Base-by-base conservation (phyloP, 495 filamentous ascomycete genomes). In the Rostrohypoxylon terebratum region DNA sequence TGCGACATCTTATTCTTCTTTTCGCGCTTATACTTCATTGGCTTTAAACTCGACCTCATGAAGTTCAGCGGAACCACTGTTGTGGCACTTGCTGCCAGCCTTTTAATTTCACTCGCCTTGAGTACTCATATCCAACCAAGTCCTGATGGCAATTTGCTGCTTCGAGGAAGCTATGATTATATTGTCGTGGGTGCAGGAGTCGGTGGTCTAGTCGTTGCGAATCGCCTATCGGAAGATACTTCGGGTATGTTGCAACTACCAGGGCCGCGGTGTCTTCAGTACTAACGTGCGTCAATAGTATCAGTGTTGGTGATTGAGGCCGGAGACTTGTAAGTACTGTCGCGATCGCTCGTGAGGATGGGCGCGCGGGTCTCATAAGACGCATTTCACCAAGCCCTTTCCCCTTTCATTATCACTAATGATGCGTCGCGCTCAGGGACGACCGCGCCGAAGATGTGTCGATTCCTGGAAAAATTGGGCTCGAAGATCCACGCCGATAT, bases 111-210 rank as follows among this genome's bases (percentile, higher is more conserved):
- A 20, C 14, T 48, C 11, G 48, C 59, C 23, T 62, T 33, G 4
- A 38, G 61, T 28, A 28, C 67, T 54, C 73, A 55, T 11, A n/a
- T 77, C 38, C 2, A 21, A n/a, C 57, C 70, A 6, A 21, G 42
- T 34, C 0, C 40, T 2, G 58, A 71, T 48, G 75, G 69, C 45
- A 38, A 36, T 0, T 16, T 70, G 8, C 20, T 75, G 1, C 69
- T 80, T 6, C 60, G 45, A 8, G 73, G 67, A 0, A 75, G 75
- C 8, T 89, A 84, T 42, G 84, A 87, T 71, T 87, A 84, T 48
- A 78, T 87, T 14, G 73, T 88, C 18, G 77, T 88, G 18, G 86
- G 87, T n/a, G 84, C 85, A 21, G 86, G 86, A 9, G 86, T 86
- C 21, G 77, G 82, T 40, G 87, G 87, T 16, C 80, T 89, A 7